Base-by-base conservation (phyloP, 2,329 filamentous ascomycete species). In the Sclerotinia subarctica region DNA sequence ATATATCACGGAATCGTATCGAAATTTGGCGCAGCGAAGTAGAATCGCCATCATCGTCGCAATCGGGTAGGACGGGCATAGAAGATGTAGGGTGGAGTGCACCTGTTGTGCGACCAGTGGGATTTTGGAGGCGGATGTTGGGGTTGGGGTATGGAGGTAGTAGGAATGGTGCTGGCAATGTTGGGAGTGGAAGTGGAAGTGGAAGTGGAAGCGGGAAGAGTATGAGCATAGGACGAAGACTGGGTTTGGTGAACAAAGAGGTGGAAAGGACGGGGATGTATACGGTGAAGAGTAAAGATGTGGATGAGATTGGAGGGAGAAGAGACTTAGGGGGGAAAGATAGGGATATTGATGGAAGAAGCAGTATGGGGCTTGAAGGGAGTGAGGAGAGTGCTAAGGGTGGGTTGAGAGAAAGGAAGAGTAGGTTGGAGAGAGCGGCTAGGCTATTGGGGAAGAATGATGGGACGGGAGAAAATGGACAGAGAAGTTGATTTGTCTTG, bases 11-110 rank as follows among this genome's bases (percentile, higher is more conserved):
- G 29, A 66, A 66, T 46, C 46, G 64, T 4, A 66, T 66, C 32
- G 54, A 66, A 13, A 59, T 66, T 32, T 66, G 64, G 64, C 56
- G 64, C 4, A 60, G 54, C 46, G 64, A 66, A 58, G 54, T 66
- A 3, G 35, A 56, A 32, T 66, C 64, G 24, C 64, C 42, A 38
- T 60, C 64, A 24, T 66, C 64, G n/a, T 66, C 64, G 32, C 44
- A 47, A 32, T 60, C 42, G 17, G 32, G 29, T 59, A 19, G 47
- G 13, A 44, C 51, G 26, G n/a, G 26, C 35, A 6, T 35, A 35
- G 35, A 35, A 32, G 56, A 51, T 3, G 46, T 56, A 21, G 35
- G 49, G 13, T 62, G 59, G 59, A 51, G 26, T 38, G 59, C 51
- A 7, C 51, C 54, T 13, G 4, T 49, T 24, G 53, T 52, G 13